Base-by-base conservation (phyloP, 1,284 basidiomycete species). In the Vanrija sp. region DNA sequence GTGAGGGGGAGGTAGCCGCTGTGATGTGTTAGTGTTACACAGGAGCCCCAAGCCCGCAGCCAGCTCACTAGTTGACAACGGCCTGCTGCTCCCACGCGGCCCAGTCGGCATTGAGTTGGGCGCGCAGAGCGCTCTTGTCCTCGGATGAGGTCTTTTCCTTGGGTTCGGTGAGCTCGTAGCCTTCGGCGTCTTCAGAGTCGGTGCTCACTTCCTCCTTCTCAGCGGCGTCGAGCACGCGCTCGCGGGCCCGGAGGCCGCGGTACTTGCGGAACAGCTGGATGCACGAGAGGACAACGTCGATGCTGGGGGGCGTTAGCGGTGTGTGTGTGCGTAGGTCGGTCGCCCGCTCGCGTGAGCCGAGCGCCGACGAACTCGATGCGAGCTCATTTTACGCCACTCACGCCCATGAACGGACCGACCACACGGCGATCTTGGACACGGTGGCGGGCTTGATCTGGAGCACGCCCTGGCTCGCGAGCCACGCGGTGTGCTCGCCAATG, bases 1-100 rank as follows among this genome's bases (percentile, higher is more conserved):
- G 75, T 77, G 39, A 77, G 60, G 2, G 75, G 75, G 8, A 73
- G 67, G 49, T 73, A 77, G 28, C 67, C 74, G 46, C 71, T 74
- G 56, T 1, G 16, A 21, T 28, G 10, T 2, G 44, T 44, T 14
- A 52, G 50, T 18, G 2, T 12, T 18, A 21, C 21, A 23, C n/a
- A 12, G 6, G 2, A 8, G 28, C 28, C 14, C 8, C 19, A 8
- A 3, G 23, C 10, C 46, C 16, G 16, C n/a, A 40, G 3, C 28
- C 7, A 10, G 63, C 72, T 46, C 46, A 73, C 72, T 55, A 59
- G 56, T 71, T 72, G 50, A 67, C 57, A 18, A 68, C 56, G 18
- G 64, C 60, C 9, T 63, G 53, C 46, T 64, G 63, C 55, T 66
- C 61, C 67, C 69, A 73, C 18, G 55, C 56, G 16, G 51, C 51